phyloP scores from a whole-genome alignment of 192 early-diverging fungal species.

The Chytriomyces sp. region DNA sequence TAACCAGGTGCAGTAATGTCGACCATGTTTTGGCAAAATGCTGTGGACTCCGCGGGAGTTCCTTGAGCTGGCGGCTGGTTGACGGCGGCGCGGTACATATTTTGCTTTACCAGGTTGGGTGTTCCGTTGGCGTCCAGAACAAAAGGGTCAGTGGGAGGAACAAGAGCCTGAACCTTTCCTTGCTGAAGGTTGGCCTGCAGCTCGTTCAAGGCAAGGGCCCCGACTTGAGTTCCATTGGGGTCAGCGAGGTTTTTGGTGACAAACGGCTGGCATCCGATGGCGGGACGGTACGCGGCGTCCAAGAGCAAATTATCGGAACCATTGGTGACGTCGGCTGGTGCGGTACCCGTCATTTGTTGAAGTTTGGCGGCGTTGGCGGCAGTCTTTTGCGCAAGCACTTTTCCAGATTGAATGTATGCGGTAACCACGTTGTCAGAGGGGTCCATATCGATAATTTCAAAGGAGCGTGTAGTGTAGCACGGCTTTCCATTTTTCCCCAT shows the following conservation, averaged over 20 bases:
- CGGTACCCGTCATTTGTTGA: no score
- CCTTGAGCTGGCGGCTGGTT: slow-evolving; percentile 16
- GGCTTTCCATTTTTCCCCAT: slow-evolving; percentile 35
- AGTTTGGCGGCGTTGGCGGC: no score
- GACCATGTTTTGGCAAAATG: no score
- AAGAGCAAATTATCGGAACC: slow-evolving; percentile 30
- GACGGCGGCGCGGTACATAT: slow-evolving; percentile 25
- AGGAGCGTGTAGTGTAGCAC: slow-evolving; percentile 41
- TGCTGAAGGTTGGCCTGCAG: slow-evolving; percentile 19
- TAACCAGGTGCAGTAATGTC: slow-evolving; percentile 1
- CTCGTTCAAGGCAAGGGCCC: slow-evolving; percentile 15
- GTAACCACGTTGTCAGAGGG: no score
- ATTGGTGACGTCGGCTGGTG: slow-evolving; percentile 21
- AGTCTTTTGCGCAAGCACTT: slow-evolving; percentile 26
- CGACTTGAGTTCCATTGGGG: not conserved
- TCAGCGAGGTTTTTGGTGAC: slow-evolving; percentile 19
- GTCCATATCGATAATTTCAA: slow-evolving; percentile 26
- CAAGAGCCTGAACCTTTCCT: not conserved
- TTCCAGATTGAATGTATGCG: not conserved
- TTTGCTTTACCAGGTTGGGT: slow-evolving; percentile 16
- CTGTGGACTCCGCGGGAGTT: not conserved
- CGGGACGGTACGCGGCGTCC: slow-evolving; percentile 12
- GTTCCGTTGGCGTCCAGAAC: not conserved
- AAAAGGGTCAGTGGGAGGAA: slow-evolving; percentile 16
- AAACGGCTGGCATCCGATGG: slow-evolving; percentile 21